A percentile compares a stretch with the other conserved stretches of the same genome.
phyloP scores from a whole-genome alignment of 2,329 filamentous ascomycete species.

The Sporothrix euskadiensis region DNA sequence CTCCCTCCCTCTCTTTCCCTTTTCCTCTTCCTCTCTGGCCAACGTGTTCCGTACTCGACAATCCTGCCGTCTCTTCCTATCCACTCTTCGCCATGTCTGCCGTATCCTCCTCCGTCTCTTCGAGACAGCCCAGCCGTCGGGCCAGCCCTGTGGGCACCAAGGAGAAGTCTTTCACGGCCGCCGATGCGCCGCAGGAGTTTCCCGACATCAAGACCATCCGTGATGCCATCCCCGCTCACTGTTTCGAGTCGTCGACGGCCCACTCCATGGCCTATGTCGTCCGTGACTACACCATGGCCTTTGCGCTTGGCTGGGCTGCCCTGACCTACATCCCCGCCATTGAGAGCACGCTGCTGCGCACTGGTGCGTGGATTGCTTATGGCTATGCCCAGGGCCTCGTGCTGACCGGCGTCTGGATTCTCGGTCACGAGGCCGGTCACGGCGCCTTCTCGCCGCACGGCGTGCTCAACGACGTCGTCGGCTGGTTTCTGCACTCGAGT shows the following conservation, averaged over 20 bases:
- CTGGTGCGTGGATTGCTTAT: constrained; percentile 63
- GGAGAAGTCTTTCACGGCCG: not conserved
- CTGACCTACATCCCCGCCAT: constrained; percentile 89
- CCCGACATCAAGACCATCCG: constrained; percentile 87
- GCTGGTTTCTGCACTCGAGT: constrained; percentile 84
- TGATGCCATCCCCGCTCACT: constrained; percentile 95
- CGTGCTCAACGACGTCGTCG: constrained; percentile 86
- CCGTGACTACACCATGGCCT: constrained; percentile 73
- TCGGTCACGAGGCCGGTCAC: constrained; percentile 97
- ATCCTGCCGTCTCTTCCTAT: not conserved
- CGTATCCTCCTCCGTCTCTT: constrained; percentile 22
- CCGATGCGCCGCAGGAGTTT: constrained; percentile 35
- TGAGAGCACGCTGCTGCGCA: constrained; percentile 66
- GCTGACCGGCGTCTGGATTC: constrained; percentile 90
- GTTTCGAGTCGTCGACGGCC: constrained; percentile 81
- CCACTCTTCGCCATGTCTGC: constrained; percentile 10
- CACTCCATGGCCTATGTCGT: constrained; percentile 79
- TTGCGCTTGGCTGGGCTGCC: constrained; percentile 79
- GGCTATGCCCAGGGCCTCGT: constrained; percentile 88
- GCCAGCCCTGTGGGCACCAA: not conserved
- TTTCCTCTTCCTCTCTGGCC: not conserved
- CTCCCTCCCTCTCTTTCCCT: not conserved
- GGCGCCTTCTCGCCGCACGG: constrained; percentile 91
- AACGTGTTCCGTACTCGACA: not conserved
- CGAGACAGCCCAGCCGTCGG: constrained; percentile 24